Evolutionary conservation across 495 filamentous ascomycete species (phyloP).

Genomic region (Xylaria longipes): DNA sequence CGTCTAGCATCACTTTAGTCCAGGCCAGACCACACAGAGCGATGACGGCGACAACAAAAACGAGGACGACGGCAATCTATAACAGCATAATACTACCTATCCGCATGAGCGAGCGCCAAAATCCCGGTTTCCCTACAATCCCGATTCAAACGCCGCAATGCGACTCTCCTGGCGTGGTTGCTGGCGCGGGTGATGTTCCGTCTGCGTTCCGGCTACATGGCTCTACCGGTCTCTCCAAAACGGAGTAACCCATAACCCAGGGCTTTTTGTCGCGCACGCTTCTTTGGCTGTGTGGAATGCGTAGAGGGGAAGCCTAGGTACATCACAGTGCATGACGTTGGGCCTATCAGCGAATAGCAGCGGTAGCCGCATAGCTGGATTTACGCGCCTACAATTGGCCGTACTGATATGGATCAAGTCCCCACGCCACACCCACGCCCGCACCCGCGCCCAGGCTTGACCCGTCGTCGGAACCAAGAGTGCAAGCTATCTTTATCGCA

Average conservation of each 20-base stretch:
- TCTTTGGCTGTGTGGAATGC: constrained; percentile 25
- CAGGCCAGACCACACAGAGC: constrained; percentile 8
- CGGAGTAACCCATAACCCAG: constrained; percentile 14
- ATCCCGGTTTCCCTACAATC: neutral
- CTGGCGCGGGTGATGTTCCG: neutral
- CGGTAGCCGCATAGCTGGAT: constrained; percentile 41
- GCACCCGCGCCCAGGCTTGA: constrained; percentile 15
- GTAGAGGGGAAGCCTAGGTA: constrained; percentile 28
- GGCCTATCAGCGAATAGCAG: constrained; percentile 39
- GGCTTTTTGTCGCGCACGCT: constrained; percentile 9
- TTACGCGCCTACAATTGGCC: constrained; percentile 36
- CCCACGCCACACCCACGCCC: constrained; percentile 29
- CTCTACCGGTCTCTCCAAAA: constrained; percentile 11
- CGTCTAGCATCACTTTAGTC: constrained; percentile 14
- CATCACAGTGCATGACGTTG: constrained; percentile 31
- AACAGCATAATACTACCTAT: constrained; percentile 1
- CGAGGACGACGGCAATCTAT: neutral
- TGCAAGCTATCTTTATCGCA: constrained; percentile 11
- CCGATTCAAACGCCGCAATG: neutral
- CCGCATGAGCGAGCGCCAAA: constrained; percentile 3
- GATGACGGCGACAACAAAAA: constrained; percentile 7
- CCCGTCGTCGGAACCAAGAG: constrained; percentile 6
- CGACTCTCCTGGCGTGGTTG: neutral
- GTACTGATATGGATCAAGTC: constrained; percentile 32
- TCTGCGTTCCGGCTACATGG: neutral